These are phyloP conservation scores for Suhomyces prunicola DNA, from an alignment of 805 yeast genomes.

Conservation along the genomic window DNA sequence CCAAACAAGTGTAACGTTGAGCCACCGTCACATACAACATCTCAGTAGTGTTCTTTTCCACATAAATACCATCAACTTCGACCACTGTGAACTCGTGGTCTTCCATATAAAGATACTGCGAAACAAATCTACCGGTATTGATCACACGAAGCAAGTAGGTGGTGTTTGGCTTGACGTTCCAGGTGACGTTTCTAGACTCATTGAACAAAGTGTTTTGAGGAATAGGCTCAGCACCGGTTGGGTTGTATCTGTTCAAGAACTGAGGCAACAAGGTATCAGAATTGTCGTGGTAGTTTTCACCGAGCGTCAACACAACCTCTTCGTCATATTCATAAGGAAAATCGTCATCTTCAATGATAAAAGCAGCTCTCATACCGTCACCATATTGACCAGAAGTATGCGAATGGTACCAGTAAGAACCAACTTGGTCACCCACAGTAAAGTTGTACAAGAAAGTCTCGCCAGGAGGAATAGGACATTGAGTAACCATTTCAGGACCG, in stretches of 20 bases:
- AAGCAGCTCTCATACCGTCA: constrained; percentile 84
- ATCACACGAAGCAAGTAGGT: constrained; percentile 79
- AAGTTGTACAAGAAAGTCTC: constrained; percentile 78
- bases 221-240: constrained; percentile 98
- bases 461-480: constrained; percentile 89
- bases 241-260: constrained; percentile 75
- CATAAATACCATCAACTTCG: constrained; percentile 89
- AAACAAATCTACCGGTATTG: constrained; percentile 88
- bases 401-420: constrained; percentile 97
- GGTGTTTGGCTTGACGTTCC: constrained; percentile 77
- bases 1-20: constrained; percentile 81
- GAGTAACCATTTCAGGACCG: constrained; percentile 85
- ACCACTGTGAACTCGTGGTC: constrained; percentile 83
- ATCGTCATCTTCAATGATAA: constrained; percentile 69
- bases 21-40: constrained; percentile 82
- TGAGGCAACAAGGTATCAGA: constrained; percentile 47
- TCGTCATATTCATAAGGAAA: constrained; percentile 78
- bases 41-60: constrained; percentile 68
- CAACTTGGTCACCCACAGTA: constrained; percentile 78
- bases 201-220: constrained; percentile 80
- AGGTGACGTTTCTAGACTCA: constrained; percentile 73
- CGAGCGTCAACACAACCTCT: constrained; percentile 62
- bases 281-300: constrained; percentile 85
- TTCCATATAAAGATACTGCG: constrained; percentile 85
- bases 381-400: constrained; percentile 88